Evolutionary conservation across 2,329 filamentous ascomycete genomes (phyloP), one percentile per base, ranked within the genome.

Genomic region (Orbilia ellipsospora): DNA sequence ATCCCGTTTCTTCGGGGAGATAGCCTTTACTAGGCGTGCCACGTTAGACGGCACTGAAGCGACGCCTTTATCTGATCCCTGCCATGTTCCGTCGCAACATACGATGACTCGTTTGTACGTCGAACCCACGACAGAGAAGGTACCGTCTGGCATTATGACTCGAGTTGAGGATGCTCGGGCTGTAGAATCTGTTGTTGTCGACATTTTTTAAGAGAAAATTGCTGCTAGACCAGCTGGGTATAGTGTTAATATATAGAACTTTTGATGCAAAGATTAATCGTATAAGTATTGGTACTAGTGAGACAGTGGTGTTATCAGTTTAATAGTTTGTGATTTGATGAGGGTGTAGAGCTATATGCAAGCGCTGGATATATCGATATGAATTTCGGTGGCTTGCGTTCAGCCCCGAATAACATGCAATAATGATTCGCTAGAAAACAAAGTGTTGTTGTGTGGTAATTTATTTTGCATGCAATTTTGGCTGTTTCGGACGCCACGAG

Each of bases 81-180:
- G 73, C 73, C 73, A 77, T 15, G 65, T 77, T 4, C 73, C 73
- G 16, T 78, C 77, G 23, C 77, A 78, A 26, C 73, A 70, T 23
- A 77, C 52, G 44, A 77, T 77, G 1, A 77, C 26, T 40, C 73
- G 54, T 40, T 77, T 77, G 51, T 77, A 77, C 10, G 50, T 68
- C 12, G 63, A 51, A 6, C 50, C 56, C 10, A 31, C 7, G 2
- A 74, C 63, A 7, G 56, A 15, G 26, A 55, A 67, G 18, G 70
- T 57, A 12, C 70, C 70, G 20, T 74, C 70, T 2, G 51, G 44
- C 4, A 63, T 42, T 12, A 31, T 51, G 20, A 74, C 16, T 23
- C 72, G 64, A 28, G 28, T 65, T 8, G 72, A 75, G 16, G 72
- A 44, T 4, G 70, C 72, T 59, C 72, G 40, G n/a, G 44, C 23